Evolutionary conservation across 371 early-diverging fungal species (phyloP), one percentile per base, ranked within the genome.

Genomic region (Apophysomyces variabilis): DNA sequence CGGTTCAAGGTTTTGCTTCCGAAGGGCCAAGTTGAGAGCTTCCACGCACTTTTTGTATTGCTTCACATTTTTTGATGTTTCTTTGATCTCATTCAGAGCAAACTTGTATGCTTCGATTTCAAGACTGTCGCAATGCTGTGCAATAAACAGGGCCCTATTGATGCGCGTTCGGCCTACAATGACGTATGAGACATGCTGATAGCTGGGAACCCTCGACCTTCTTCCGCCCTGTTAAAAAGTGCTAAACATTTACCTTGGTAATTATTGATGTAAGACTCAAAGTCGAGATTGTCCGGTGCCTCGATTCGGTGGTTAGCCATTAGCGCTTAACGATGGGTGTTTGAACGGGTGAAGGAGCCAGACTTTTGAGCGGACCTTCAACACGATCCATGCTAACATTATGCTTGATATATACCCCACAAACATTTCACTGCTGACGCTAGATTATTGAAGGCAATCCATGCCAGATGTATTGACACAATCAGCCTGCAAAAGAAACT

Each of bases 131-230:
- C 92, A 92, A n/a, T 86, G 82, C 47, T 88, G 87, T 1, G 91
- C 92, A 61, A 95, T 92, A 68, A 88, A 93, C 54, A 91, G 70
- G 16, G 92, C 84, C 50, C 94, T 86, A 57, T 87, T 82, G 70
- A 92, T 82, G 61, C 86, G 88, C 32, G 90, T 84, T 65, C 82
- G 85, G 16, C 92, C 92, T 92, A 18, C 5, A 38, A 3, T 26
- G 26, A 26, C 26, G 32, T 26, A 26, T 26, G 32, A 26, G 32
- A 26, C 32, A 26, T 26, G 32, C 32, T 26, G 32, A 26, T 26
- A 26, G 32, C 32, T 26, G 32, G 32, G 0, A 26, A 26, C 32
- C 3, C 1, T 26, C 32, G 32, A 26, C n/a, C 0, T 43, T n/a
- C 38, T 32, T 46, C 0, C 32, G 32, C 32, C 3, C 32, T 26